Conservation (phyloP, 176 grass and related monocot genomes). For the Rhynchospora breviuscula region DNA sequence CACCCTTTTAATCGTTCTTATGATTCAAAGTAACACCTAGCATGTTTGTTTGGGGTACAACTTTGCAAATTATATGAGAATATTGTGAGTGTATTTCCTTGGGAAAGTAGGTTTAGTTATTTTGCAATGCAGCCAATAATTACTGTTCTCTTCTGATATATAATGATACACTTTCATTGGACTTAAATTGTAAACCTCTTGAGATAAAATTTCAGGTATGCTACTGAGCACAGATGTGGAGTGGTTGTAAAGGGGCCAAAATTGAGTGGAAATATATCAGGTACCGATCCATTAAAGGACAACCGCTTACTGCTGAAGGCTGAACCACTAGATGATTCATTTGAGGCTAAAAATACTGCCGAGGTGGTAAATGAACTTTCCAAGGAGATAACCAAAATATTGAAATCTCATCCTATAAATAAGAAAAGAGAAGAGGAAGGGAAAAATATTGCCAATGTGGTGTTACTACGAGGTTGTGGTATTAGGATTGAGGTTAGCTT, state of each 20-base stretch:
- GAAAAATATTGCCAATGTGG: conserved; percentile 85
- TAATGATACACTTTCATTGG: background rate
- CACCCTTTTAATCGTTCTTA: no score
- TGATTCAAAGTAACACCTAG: no score
- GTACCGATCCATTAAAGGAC: conserved; percentile 89
- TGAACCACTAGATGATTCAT: conserved; percentile 65
- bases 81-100: no score
- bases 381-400: conserved; percentile 68
- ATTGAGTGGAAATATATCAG: conserved; percentile 95
- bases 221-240: conserved; percentile 88
- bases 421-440: conserved; percentile 53
- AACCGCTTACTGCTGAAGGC: conserved; percentile 83
- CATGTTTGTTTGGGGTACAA: no score
- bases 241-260: conserved; percentile 97
- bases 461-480: conserved; percentile 78
- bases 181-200: background rate
- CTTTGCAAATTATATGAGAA: no score
- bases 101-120: no score
- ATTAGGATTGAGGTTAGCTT: conserved; percentile 90
- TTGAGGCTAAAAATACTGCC: conserved; percentile 82
- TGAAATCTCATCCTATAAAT: conserved; percentile 77
- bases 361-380: conserved; percentile 83
- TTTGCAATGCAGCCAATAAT: no score
- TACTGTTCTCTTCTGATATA: background rate
- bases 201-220: conserved; percentile 54